Evolutionary conservation across 768 basidiomycete genomes (phyloP), one percentile per base, ranked within the genome.

Genomic region (Agrocybe chaxingu): DNA sequence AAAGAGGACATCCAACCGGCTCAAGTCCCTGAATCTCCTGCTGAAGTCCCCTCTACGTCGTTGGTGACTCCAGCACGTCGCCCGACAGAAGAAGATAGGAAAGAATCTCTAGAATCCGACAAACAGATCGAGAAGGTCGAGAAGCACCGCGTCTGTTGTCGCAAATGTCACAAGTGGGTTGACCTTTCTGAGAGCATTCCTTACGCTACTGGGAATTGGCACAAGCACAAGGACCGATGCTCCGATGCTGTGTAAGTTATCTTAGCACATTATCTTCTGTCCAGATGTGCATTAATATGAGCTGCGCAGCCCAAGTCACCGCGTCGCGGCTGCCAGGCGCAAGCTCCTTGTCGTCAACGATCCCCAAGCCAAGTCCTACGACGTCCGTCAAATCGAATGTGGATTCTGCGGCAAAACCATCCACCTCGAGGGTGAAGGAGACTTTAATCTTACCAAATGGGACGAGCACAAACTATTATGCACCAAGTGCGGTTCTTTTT

Each of bases 271-370:
- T 30, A 33, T 13, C 8, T 46, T 29, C 41, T 29, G 13, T 42
- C 41, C 38, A 8, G 7, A 19, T 50, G 41, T 40, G 33, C 4
- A 30, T 13, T 42, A 44, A 38, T 33, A 13, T 35, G 31, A 24
- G 24, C 45, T 42, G 44, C 24, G 34, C 45, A 82, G 81, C 45
- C 84, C 82, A 5, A 77, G 75, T 56, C 78, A 76, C 49, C 76
- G 82, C 30, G 79, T 86, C 34, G 79, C 82, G 7, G 75, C 79
- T 12, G 78, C 82, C 11, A 81, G 85, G 55, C 74, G 86, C 50
- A 84, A 80, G 65, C 65, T 87, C 33, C 66, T 68, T 47, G 65
- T 89, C 51, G 72, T 86, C 31, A 88, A 86, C 54, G 87, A 89
- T 62, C 58, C 78, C 19, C 81, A 82, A 57, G 85, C 74, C 38